Evolutionary conservation across 2,329 filamentous ascomycete species (phyloP).

Genomic region (Penicillium freii): DNA sequence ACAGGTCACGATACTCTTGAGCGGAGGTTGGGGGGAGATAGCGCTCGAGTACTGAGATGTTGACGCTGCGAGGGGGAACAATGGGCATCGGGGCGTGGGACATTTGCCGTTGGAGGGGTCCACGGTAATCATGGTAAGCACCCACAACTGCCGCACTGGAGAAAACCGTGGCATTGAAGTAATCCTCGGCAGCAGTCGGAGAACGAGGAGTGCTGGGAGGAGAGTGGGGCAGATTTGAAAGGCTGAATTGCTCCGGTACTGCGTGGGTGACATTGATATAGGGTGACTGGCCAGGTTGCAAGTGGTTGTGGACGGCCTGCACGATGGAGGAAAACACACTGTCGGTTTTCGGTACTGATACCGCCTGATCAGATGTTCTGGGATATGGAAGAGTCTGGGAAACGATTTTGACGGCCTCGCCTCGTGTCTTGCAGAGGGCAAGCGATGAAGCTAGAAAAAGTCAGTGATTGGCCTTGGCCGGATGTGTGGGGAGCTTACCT

Average conservation of each 20-base stretch:
- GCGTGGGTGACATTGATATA: constrained; percentile 66
- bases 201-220: constrained; percentile 58
- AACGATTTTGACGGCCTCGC: constrained; percentile 55
- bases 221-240: constrained; percentile 62
- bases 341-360: constrained; percentile 29
- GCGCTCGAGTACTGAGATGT: constrained; percentile 61
- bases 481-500: constrained; percentile 28
- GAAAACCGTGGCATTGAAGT: constrained; percentile 62
- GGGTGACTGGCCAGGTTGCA: constrained; percentile 51
- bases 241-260: constrained; percentile 60
- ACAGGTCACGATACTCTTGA: constrained; percentile 60
- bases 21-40: constrained; percentile 62
- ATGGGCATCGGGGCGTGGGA: constrained; percentile 56
- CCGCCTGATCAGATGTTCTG: constrained; percentile 33
- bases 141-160: constrained; percentile 60
- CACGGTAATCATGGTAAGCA: constrained; percentile 56
- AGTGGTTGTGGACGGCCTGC: constrained; percentile 53
- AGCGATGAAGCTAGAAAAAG: constrained; percentile 37
- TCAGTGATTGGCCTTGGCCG: constrained; percentile 2
- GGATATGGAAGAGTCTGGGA: constrained; percentile 62
- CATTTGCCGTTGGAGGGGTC: constrained; percentile 41
- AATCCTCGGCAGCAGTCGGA: constrained; percentile 54
- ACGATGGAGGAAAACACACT: constrained; percentile 56
- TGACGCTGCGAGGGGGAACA: constrained; percentile 59
- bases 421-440: constrained; percentile 34